These are phyloP conservation scores for Clonostachys byssicola DNA, from an alignment of 2,329 filamentous ascomycete species.

Conservation along the genomic window DNA sequence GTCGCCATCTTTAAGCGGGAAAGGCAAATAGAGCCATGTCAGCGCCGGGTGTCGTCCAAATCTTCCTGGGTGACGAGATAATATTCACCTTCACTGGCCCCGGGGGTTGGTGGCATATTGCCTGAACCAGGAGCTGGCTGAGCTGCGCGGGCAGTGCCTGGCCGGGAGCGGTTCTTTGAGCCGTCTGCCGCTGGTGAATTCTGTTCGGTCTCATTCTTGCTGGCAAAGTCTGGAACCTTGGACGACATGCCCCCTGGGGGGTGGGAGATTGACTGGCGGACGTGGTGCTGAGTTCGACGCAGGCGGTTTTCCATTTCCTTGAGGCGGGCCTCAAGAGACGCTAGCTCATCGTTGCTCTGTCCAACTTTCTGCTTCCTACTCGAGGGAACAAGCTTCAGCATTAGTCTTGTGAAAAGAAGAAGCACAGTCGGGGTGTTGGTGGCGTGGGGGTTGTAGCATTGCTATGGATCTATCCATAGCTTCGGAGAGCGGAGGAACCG, in stretches of 20 bases:
- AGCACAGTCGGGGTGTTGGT: slow-evolving; percentile 4
- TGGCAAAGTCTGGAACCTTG: slow-evolving; percentile 6
- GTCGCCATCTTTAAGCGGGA: slow-evolving; percentile 25
- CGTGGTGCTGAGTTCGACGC: slow-evolving; percentile 22
- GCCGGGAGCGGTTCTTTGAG: slow-evolving; percentile 41
- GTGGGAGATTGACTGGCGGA: slow-evolving; percentile 8
- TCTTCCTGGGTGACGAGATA: slow-evolving; percentile 8
- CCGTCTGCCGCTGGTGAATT: slow-evolving; percentile 13
- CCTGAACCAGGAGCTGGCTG: slow-evolving; percentile 48
- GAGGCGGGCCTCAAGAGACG: slow-evolving; percentile 79
- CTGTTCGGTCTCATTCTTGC: slow-evolving; percentile 10
- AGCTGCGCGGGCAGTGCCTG: slow-evolving; percentile 47
- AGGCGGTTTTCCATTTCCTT: slow-evolving; percentile 82
- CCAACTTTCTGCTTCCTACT: slow-evolving; percentile 75
- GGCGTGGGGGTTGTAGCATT: background rate
- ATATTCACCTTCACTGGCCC: slow-evolving; percentile 60
- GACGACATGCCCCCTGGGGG: slow-evolving; percentile 7
- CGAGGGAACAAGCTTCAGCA: slow-evolving; percentile 3
- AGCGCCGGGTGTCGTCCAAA: slow-evolving; percentile 20
- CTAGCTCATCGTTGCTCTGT: slow-evolving; percentile 73
- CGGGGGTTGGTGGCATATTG: slow-evolving; percentile 56
- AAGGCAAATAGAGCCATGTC: slow-evolving; percentile 16
- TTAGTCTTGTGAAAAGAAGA: background rate
- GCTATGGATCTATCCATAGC: background rate
- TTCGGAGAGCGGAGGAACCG: slow-evolving; percentile 24